These are phyloP conservation scores for Oryza rufipogon DNA, from an alignment of 176 grass and related monocot genomes.

Conservation along the genomic window DNA sequence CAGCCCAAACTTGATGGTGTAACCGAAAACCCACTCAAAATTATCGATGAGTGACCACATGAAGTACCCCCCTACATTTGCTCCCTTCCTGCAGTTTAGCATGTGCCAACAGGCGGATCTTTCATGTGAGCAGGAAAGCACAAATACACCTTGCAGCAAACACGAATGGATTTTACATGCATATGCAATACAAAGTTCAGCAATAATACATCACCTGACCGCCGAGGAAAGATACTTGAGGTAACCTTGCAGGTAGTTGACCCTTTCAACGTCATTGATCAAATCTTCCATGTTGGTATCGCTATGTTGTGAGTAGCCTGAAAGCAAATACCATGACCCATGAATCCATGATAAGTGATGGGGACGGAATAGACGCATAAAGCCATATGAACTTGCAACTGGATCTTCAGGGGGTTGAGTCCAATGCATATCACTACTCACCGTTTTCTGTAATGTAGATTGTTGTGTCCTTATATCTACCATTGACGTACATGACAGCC, in stretches of 20 bases:
- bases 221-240: constrained; percentile 43
- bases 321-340: background rate
- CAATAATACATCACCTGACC: constrained; percentile 37
- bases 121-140: too few species aligned
- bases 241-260: constrained; percentile 54
- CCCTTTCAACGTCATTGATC: constrained; percentile 41
- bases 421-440: constrained; percentile 11
- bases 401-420: background rate
- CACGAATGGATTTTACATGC: too few species aligned
- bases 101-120: too few species aligned
- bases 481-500: constrained; percentile 51
- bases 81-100: constrained; percentile 45
- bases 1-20: constrained; percentile 44
- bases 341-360: background rate
- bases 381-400: background rate
- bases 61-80: constrained; percentile 64
- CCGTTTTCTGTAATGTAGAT: constrained; percentile 73
- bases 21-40: constrained; percentile 63
- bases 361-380: background rate
- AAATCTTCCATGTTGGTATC: constrained; percentile 19
- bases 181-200: background rate
- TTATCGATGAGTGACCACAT: constrained; percentile 63
- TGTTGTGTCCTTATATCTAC: constrained; percentile 55
- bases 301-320: constrained; percentile 54
- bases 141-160: too few species aligned